phyloP scores from a whole-genome alignment of 305 asterid genomes.

The Vinca major region DNA sequence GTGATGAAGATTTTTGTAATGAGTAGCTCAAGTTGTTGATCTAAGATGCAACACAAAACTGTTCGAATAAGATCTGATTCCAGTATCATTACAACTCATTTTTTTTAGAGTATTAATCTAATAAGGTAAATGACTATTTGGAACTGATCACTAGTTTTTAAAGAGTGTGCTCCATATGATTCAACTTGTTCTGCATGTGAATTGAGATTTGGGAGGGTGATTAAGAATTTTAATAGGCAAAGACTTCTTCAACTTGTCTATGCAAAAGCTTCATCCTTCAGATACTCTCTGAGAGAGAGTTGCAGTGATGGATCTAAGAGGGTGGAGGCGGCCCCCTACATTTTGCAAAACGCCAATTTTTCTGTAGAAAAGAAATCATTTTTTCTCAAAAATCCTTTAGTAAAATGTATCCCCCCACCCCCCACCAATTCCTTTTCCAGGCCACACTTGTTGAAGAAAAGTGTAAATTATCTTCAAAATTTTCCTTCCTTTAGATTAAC shows the following conservation, averaged over 20 bases:
- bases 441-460: too few species aligned
- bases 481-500: too few species aligned
- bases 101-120: neutral
- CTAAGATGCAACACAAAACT: neutral
- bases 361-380: too few species aligned
- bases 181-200: neutral
- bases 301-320: too few species aligned
- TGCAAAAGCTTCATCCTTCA: constrained; percentile 1
- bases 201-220: neutral
- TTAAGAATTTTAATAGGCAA: neutral
- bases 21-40: neutral
- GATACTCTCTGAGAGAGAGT: neutral
- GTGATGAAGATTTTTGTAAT: neutral
- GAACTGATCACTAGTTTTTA: neutral
- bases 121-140: neutral
- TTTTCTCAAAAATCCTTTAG: too few species aligned
- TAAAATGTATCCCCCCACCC: too few species aligned
- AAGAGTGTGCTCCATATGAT: neutral
- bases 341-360: too few species aligned
- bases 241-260: neutral
- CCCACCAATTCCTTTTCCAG: too few species aligned
- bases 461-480: too few species aligned
- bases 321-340: too few species aligned
- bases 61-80: neutral
- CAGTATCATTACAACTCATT: too few species aligned